phyloP scores from a whole-genome alignment of 2,329 filamentous ascomycete species.

The Chaetomiaceae sp. region DNA sequence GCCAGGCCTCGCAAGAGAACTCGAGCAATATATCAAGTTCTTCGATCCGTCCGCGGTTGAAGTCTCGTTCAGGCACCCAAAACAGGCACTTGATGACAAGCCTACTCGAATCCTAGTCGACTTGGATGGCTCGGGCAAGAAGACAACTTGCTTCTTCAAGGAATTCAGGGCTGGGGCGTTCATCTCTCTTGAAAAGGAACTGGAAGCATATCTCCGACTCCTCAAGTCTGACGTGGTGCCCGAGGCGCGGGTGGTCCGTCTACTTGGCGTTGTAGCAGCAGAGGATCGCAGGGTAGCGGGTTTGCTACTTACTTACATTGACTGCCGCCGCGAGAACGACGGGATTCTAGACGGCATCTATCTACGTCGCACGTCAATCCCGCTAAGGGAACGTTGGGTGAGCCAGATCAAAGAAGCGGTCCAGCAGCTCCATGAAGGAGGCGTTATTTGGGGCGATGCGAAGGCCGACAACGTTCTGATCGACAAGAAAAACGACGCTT shows the following conservation, averaged over 20 bases:
- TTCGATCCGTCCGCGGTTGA: slow-evolving; percentile 14
- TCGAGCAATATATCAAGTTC: slow-evolving; percentile 15
- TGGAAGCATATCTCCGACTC: slow-evolving; percentile 9
- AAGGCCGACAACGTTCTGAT: slow-evolving; percentile 37
- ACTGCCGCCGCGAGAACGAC: slow-evolving; percentile 14
- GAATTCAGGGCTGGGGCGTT: slow-evolving; percentile 5
- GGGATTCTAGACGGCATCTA: slow-evolving; percentile 8
- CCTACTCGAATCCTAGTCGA: slow-evolving; percentile 13
- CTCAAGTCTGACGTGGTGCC: slow-evolving; percentile 8
- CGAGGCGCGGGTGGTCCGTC: slow-evolving; percentile 15
- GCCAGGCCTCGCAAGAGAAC: slow-evolving; percentile 9
- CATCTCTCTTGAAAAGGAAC: slow-evolving; percentile 2
- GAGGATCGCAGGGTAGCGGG: slow-evolving; percentile 8
- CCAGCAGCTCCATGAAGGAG: slow-evolving; percentile 27
- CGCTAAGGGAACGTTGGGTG: slow-evolving; percentile 17
- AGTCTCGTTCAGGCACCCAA: slow-evolving; percentile 12
- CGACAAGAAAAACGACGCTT: slow-evolving; percentile 34
- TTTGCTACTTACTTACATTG: slow-evolving; percentile 13
- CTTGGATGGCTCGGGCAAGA: slow-evolving; percentile 8
- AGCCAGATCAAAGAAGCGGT: slow-evolving; percentile 29
- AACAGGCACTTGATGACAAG: slow-evolving; percentile 7
- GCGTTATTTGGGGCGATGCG: slow-evolving; percentile 33
- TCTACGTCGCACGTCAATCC: slow-evolving; percentile 5
- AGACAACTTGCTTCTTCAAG: slow-evolving; percentile 16
- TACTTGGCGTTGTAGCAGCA: slow-evolving; percentile 10